Percentiles rank a stretch among this genome's conserved stretches.
phyloP scores from a whole-genome alignment of 2,329 filamentous ascomycete genomes.

The Colletotrichum destructivum region DNA sequence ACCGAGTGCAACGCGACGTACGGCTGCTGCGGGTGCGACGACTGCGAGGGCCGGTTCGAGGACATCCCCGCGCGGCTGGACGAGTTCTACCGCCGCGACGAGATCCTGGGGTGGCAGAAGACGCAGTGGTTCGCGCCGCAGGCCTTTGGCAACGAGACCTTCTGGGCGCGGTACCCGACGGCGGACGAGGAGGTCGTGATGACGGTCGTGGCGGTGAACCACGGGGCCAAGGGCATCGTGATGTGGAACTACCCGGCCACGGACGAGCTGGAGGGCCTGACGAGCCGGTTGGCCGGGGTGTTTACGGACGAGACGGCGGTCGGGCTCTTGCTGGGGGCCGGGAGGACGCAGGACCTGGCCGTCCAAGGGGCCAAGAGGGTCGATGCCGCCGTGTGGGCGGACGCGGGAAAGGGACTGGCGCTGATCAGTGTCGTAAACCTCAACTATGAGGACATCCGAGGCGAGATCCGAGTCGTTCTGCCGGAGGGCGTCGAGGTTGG shows the following conservation, averaged over 20 bases:
- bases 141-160: constrained; percentile 63
- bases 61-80: constrained; percentile 65
- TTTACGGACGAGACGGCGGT: constrained; percentile 55
- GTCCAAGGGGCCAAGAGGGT: constrained; percentile 30
- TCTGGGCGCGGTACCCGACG: constrained; percentile 64
- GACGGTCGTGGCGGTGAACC: constrained; percentile 61
- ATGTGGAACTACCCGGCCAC: constrained; percentile 63
- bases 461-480: constrained; percentile 19
- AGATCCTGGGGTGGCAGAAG: constrained; percentile 60
- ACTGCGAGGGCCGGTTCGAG: constrained; percentile 67
- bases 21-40: constrained; percentile 75
- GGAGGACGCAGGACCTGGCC: constrained; percentile 25
- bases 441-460: constrained; percentile 2
- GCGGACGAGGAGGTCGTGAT: constrained; percentile 60
- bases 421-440: constrained; percentile 35
- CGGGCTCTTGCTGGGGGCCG: constrained; percentile 49
- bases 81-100: constrained; percentile 55
- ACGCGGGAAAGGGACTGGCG: neutral
- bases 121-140: constrained; percentile 63
- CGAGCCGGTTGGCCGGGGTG: constrained; percentile 56
- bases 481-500: constrained; percentile 7
- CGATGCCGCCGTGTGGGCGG: constrained; percentile 33
- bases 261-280: constrained; percentile 53
- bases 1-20: constrained; percentile 72
- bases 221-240: constrained; percentile 60